Base-by-base conservation (phyloP, 106 monocot species). In the Agapanthus africanus region DNA sequence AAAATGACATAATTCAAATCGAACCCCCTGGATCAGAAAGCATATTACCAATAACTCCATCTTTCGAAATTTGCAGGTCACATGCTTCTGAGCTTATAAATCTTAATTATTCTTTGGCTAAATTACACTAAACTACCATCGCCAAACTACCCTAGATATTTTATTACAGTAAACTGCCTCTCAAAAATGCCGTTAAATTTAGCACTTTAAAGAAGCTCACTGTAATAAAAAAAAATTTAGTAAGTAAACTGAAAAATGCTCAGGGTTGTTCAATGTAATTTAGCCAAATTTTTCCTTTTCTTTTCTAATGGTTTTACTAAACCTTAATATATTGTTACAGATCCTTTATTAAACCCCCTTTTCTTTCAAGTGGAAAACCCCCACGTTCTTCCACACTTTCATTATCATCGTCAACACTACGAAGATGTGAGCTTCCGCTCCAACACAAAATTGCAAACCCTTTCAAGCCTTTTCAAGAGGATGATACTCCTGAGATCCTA, bases 301-400 rank as follows among this genome's bases (percentile, higher is more conserved):
- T 72, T 42, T 26, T 27, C 13, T 0, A 44, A 28, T 27, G 19
- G 5, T 26, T 23, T 34, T 18, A 65, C 62, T 28, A 31, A 61
- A 34, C 2, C 9, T 16, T 14, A 31, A 11, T 26, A 23, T 14
- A 66, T 19, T 51, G 11, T 41, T 40, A 50, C 77, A 91, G 85
- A 63, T 64, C 70, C 22, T 71, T 42, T 46, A 32, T 75, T 11
- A 78, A 81, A 63, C 54, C 67, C 16, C 73, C 82, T 38, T 74
- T 62, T 62, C 77, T 75, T 40, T 83, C 88, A 14, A 88, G 64
- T 28, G 83, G 77, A 47, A 95, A 88, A 47, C 88, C 88, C 5
- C 91, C 83, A 27, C 77, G 79, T 67, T 79, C 82, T 42, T 72
- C 78, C 32, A 35, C 61, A 37, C 49, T 76, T 25, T 34, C 72